These are phyloP conservation scores for Petrea volubilis DNA, from an alignment of 257 asterid genomes.

Conservation along the genomic window DNA sequence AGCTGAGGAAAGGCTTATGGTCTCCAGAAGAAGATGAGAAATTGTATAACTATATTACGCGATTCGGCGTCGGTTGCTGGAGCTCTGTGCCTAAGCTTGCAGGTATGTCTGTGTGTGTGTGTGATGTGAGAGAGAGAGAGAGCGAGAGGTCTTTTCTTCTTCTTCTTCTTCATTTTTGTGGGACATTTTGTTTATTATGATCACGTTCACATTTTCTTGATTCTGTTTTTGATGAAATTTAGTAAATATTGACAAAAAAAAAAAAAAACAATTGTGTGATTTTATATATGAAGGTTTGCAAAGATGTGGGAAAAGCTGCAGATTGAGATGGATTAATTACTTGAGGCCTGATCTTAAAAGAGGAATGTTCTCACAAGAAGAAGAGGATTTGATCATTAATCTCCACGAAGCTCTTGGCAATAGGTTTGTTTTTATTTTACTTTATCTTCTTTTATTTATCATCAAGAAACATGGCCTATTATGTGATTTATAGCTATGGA, in stretches of 20 bases:
- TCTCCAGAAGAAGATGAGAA: slow-evolving; percentile 96
- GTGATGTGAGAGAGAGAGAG: no score
- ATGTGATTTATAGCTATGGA: background rate
- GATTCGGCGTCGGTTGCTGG: slow-evolving; percentile 93
- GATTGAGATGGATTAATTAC: slow-evolving; percentile 85
- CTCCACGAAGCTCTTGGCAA: slow-evolving; percentile 76
- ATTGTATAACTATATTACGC: slow-evolving; percentile 55
- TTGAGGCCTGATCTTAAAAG: slow-evolving; percentile 87
- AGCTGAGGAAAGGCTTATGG: slow-evolving; percentile 87
- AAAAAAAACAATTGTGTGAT: background rate
- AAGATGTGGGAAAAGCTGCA: slow-evolving; percentile 89
- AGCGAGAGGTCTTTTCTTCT: no score
- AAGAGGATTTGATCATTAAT: slow-evolving; percentile 66
- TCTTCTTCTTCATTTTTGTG: no score
- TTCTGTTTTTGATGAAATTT: no score
- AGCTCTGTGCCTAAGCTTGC: slow-evolving; percentile 89
- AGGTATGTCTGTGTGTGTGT: slow-evolving; percentile 46
- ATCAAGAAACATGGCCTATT: background rate
- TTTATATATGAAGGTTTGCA: slow-evolving; percentile 64
- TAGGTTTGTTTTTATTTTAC: slow-evolving; percentile 37
- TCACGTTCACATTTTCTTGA: background rate
- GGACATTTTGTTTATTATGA: background rate
- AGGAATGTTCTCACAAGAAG: slow-evolving; percentile 81
- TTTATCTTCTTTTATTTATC: no score
- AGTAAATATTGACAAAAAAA: background rate